Base-by-base conservation (phyloP, 2,329 filamentous ascomycete genomes). In the Zymoseptoria passerinii region DNA sequence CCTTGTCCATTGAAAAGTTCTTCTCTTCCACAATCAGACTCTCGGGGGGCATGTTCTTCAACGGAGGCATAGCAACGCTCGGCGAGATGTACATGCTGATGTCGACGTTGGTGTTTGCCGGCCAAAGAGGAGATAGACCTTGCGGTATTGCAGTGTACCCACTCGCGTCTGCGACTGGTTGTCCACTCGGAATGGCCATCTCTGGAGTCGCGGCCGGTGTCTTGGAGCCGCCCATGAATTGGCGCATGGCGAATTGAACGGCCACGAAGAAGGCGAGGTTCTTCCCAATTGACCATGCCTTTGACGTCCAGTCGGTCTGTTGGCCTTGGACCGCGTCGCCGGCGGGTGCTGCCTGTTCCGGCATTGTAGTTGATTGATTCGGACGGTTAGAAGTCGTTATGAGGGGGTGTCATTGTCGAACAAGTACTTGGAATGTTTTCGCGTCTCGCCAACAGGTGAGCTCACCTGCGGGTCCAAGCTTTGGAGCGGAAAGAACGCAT, bases 41-140 rank as follows among this genome's bases (percentile, higher is more conserved):
- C 57, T 90, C 85, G 52, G 82, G 75, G 1, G 87, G 79, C 48
- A 85, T 80, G 53, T 83, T 78, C 62, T 82, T 82, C 65, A 96
- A 79, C 20, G 87, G 81, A 13, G 83, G 83, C 61, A 90, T 83
- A 35, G 83, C 81, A 64, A 88, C 80, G 8, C 87, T 88, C 10
- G 89, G 83, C 52, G 91, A 92, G 57, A 97, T 82, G 66, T 92
- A 94, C 70, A 99, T 83, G 65, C 83, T 80, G 66, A 99, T 84
- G 73, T 99, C 94, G 65, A 99, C 75, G 60, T 83, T 78, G 67
- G 84, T 89, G 71, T 94, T 84, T 52, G 82, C 77, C 2, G 89
- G 85, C 94, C 94, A 99, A 69, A 97, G 90, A 20, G 94, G 92
- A 44, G 88, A 88, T 61, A 96, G 80, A 58, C 80, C 81, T 64